These are phyloP conservation scores for Cyberlindnera bimundalis DNA, from an alignment of 805 yeast genomes.

Conservation along the genomic window DNA sequence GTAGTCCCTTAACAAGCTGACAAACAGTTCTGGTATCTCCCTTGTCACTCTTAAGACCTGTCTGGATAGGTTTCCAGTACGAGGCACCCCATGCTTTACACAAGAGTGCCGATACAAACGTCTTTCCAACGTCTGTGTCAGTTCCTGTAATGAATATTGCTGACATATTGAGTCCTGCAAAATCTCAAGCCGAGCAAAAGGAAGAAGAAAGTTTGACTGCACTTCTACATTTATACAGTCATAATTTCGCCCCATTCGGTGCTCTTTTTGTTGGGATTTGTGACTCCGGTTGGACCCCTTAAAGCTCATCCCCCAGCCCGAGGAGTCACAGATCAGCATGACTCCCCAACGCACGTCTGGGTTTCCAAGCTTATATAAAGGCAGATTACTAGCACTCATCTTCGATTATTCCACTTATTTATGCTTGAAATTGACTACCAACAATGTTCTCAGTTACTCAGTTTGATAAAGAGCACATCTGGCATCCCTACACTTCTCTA, in stretches of 20 bases:
- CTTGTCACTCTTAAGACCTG: conserved; percentile 28
- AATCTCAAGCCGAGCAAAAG: too few relatives aligned
- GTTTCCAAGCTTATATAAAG: too few relatives aligned
- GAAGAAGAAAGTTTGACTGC: neutral
- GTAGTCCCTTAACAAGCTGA: conserved; percentile 2
- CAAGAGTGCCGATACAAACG: conserved; percentile 28
- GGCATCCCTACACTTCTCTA: conserved; percentile 34
- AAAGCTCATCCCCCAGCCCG: too few relatives aligned
- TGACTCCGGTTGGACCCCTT: too few relatives aligned
- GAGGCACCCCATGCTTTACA: conserved; percentile 27
- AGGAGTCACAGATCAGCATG: too few relatives aligned
- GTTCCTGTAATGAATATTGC: conserved; percentile 31
- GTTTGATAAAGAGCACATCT: conserved; percentile 28
- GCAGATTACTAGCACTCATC: too few relatives aligned
- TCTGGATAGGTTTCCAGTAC: conserved; percentile 33
- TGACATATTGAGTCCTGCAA: conserved; percentile 1
- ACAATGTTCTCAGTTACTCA: neutral
- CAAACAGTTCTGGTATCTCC: conserved; percentile 27
- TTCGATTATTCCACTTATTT: too few relatives aligned
- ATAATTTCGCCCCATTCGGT: too few relatives aligned
- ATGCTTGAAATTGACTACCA: too few relatives aligned
- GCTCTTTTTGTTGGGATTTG: too few relatives aligned
- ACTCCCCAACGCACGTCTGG: too few relatives aligned
- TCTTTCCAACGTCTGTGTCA: conserved; percentile 33
- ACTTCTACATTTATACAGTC: too few relatives aligned